These are phyloP conservation scores for Larix kaempferi DNA, from an alignment of 75 land plant genomes.

Conservation along the genomic window DNA sequence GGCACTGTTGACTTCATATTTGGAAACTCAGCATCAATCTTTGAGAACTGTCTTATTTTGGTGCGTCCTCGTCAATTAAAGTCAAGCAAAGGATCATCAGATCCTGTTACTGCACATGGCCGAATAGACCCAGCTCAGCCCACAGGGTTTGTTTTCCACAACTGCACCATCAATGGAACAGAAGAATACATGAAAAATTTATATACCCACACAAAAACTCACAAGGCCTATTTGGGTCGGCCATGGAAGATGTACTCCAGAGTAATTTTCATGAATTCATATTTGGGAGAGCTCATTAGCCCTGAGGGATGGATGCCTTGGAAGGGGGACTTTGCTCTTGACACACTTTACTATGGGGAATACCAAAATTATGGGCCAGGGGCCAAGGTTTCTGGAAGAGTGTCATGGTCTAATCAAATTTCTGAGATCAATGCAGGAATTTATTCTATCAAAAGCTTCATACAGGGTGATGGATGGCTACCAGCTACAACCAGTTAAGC, in stretches of 20 bases:
- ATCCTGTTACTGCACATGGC: constrained; percentile 50
- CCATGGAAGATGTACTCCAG: constrained; percentile 74
- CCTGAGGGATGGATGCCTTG: constrained; percentile 74
- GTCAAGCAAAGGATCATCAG: constrained; percentile 18
- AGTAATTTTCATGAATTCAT: constrained; percentile 38
- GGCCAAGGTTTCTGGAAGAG: constrained; percentile 26
- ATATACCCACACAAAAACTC: constrained; percentile 12
- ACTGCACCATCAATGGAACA: constrained; percentile 42
- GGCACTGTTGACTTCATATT: constrained; percentile 36
- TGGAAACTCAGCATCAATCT: constrained; percentile 63
- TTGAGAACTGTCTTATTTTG: constrained; percentile 39
- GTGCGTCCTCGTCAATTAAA: constrained; percentile 13
- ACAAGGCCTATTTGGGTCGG: constrained; percentile 50
- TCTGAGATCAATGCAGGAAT: constrained; percentile 17
- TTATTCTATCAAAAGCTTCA: constrained; percentile 39
- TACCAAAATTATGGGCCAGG: constrained; percentile 48
- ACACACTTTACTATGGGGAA: constrained; percentile 65
- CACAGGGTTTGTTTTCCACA: constrained; percentile 54
- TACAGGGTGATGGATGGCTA: constrained; percentile 50
- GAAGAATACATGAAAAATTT: constrained; percentile 33
- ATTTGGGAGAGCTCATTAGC: constrained; percentile 31
- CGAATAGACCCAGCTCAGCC: constrained; percentile 53
- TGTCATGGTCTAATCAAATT: constrained; percentile 54
- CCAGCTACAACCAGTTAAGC: constrained; percentile 5
- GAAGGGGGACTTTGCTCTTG: constrained; percentile 58